Conservation (phyloP, 306 rosid species). For the Sphenostylis stenocarpa region DNA sequence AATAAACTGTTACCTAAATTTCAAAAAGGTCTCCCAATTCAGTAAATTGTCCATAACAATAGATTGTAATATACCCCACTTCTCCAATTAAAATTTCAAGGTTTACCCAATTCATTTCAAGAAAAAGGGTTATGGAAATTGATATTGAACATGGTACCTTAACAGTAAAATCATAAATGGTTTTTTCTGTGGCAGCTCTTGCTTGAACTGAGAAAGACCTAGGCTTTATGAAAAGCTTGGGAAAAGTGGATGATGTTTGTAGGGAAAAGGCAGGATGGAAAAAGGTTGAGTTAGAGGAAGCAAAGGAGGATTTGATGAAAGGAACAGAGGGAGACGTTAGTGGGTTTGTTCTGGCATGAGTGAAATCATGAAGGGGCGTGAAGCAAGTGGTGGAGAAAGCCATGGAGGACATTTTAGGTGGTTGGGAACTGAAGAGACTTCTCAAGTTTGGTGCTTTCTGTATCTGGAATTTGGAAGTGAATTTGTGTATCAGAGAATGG, state of each 20-base stretch:
- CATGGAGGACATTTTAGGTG: constrained; percentile 52
- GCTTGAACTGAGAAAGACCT: constrained; percentile 61
- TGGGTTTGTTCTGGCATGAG: constrained; percentile 29
- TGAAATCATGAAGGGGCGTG: constrained; percentile 37
- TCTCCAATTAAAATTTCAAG: constrained; percentile 18
- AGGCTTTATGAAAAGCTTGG: constrained; percentile 35
- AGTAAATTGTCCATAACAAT: neutral
- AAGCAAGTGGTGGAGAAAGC: constrained; percentile 52
- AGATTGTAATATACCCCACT: neutral
- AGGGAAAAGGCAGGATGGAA: constrained; percentile 44
- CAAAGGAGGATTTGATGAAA: constrained; percentile 51
- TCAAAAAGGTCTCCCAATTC: neutral
- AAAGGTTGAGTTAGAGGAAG: constrained; percentile 63
- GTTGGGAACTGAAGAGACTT: neutral
- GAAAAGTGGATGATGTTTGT: constrained; percentile 37
- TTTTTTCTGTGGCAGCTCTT: constrained; percentile 76
- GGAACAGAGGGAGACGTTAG: constrained; percentile 35
- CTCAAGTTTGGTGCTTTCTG: neutral
- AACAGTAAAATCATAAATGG: constrained; percentile 77
- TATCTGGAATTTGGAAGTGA: neutral
- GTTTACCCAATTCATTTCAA: neutral
- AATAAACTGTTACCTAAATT: neutral
- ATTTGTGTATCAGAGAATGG: neutral
- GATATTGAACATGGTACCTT: constrained; percentile 52
- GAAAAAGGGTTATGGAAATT: neutral